A percentile compares a stretch with the other conserved stretches of the same genome.
Conservation (phyloP, 2,329 filamentous ascomycete genomes). For the Fusarium sacchari region DNA sequence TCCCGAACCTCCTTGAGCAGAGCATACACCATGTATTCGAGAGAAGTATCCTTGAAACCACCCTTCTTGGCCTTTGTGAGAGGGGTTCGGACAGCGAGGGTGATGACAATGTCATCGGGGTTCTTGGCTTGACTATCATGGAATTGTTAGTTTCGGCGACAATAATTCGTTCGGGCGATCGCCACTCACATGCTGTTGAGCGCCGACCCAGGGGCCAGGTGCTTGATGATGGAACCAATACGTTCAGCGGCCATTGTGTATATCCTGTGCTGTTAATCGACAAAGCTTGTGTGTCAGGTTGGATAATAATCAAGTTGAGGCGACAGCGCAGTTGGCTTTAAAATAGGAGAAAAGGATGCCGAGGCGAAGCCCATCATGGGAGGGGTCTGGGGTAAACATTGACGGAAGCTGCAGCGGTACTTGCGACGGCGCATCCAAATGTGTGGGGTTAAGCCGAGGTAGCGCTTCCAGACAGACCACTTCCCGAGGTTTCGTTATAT, state of each 20-base stretch:
- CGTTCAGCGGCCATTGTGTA: conserved; percentile 81
- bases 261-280: neutral
- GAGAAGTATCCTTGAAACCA: conserved; percentile 90
- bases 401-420: conserved; percentile 37
- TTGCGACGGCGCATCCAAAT: conserved; percentile 18
- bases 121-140: conserved; percentile 82
- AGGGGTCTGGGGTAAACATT: conserved; percentile 28
- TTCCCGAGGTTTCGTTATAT: conserved; percentile 34
- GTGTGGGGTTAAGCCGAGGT: conserved; percentile 48
- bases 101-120: conserved; percentile 96
- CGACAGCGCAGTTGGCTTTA: conserved; percentile 11
- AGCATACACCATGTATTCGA: conserved; percentile 88
- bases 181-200: conserved; percentile 78
- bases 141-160: conserved; percentile 3
- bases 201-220: conserved; percentile 79
- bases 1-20: conserved; percentile 80
- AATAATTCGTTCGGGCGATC: neutral
- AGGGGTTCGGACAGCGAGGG: conserved; percentile 87
- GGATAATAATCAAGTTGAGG: neutral
- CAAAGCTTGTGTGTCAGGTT: neutral
- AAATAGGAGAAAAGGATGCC: conserved; percentile 29
- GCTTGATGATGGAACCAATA: conserved; percentile 86
- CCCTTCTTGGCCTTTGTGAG: conserved; percentile 90
- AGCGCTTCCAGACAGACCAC: conserved; percentile 22
- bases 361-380: conserved; percentile 36